Conservation (phyloP, 768 basidiomycete species). For the Bullera alba region DNA sequence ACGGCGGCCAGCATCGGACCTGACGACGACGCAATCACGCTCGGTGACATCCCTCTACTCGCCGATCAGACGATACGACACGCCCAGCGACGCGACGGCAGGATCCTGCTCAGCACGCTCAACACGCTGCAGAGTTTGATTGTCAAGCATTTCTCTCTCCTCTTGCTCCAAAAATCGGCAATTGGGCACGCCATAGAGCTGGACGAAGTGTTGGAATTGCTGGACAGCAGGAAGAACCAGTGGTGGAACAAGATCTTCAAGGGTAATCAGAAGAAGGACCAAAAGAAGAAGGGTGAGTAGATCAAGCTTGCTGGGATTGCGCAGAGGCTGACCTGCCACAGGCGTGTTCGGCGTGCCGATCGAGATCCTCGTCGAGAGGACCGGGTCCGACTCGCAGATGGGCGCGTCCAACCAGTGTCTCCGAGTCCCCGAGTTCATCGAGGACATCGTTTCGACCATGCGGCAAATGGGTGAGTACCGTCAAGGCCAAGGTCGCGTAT, state of each 20-base stretch:
- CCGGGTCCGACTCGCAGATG: conserved; percentile 89
- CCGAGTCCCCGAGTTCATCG: conserved; percentile 92
- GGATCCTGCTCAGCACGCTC: conserved; percentile 76
- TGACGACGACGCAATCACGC: conserved; percentile 76
- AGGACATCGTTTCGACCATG: conserved; percentile 98
- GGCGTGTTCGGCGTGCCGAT: conserved; percentile 91
- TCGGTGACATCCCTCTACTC: conserved; percentile 88
- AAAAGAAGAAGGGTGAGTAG: conserved; percentile 57
- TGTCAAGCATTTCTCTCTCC: conserved; percentile 82
- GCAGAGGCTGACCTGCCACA: conserved; percentile 39
- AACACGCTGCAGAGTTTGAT: conserved; percentile 78
- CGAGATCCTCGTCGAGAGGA: conserved; percentile 84
- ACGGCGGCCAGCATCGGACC: conserved; percentile 11
- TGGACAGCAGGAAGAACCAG: conserved; percentile 84
- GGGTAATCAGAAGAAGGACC: conserved; percentile 72
- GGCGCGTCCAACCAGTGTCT: conserved; percentile 75
- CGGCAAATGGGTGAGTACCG: conserved; percentile 82
- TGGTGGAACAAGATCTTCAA: conserved; percentile 98
- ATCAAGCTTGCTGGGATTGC: neutral
- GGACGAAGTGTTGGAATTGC: conserved; percentile 86
- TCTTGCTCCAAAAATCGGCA: conserved; percentile 68
- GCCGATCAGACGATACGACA: conserved; percentile 77
- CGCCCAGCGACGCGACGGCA: conserved; percentile 54
- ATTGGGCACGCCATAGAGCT: conserved; percentile 63
- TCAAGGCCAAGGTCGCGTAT: conserved; percentile 1